Evolutionary conservation across 805 yeast species (phyloP).

Genomic region (Maudiozyma serrabonitensis): DNA sequence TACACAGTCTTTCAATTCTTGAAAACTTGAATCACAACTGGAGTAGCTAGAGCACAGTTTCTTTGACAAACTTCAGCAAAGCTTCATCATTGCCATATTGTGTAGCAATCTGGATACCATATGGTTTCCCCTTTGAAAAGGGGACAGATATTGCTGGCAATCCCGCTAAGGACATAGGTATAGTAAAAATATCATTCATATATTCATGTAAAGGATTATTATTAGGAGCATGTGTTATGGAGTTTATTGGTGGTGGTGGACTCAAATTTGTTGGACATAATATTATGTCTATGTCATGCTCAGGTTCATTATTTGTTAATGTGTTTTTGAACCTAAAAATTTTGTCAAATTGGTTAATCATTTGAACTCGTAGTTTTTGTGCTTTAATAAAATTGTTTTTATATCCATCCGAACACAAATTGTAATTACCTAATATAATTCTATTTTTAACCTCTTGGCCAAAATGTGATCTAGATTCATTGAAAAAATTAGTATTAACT

Average conservation of each 20-base stretch:
- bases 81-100: conserved; percentile 75
- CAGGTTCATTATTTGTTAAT: conserved; percentile 15
- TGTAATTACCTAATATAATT: conserved; percentile 77
- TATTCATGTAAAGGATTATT: conserved; percentile 46
- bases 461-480: conserved; percentile 52
- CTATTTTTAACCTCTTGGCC: conserved; percentile 81
- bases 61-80: conserved; percentile 37
- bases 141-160: conserved; percentile 82
- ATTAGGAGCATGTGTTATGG: conserved; percentile 28
- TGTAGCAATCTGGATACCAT: conserved; percentile 73
- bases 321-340: conserved; percentile 48
- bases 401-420: conserved; percentile 62
- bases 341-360: conserved; percentile 57
- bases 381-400: conserved; percentile 72
- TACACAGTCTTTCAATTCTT: neutral
- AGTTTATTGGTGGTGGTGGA: conserved; percentile 40
- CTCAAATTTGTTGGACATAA: conserved; percentile 63
- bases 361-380: conserved; percentile 46
- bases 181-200: conserved; percentile 74
- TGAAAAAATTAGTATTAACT: conserved; percentile 35
- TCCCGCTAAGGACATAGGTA: conserved; percentile 89
- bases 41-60: neutral
- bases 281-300: conserved; percentile 52
- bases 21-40: neutral
- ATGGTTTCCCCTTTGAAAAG: conserved; percentile 25